phyloP scores from a whole-genome alignment of 1,139 yeast genomes.

The Nakaseomyces bracarensis region DNA sequence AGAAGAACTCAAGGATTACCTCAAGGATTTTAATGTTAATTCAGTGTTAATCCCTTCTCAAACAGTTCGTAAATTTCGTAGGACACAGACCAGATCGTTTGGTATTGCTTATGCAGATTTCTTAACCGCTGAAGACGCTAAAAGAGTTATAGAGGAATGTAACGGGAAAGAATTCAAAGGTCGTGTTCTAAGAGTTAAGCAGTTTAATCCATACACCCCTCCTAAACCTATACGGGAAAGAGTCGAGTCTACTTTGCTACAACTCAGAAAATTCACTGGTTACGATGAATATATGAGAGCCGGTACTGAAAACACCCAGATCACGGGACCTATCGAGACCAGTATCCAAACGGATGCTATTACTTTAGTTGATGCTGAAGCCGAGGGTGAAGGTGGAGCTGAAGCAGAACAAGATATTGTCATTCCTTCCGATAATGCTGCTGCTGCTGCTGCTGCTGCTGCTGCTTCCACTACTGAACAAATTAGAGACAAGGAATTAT shows the following conservation, averaged over 20 bases:
- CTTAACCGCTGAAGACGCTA: conserved; percentile 41
- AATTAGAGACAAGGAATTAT: conserved; percentile 27
- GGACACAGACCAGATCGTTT: conserved; percentile 39
- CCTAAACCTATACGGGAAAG: conserved; percentile 10
- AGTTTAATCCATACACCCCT: conserved; percentile 39
- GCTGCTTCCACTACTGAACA: conserved; percentile 1
- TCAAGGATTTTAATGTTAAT: conserved; percentile 32
- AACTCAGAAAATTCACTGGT: conserved; percentile 10
- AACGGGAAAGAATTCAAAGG: conserved; percentile 38
- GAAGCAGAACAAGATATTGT: not conserved
- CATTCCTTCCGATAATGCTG: not conserved
- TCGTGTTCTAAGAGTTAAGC: conserved; percentile 35
- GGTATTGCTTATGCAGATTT: conserved; percentile 66
- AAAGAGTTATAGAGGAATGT: conserved; percentile 38
- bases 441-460: not conserved
- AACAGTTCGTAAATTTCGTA: conserved; percentile 41
- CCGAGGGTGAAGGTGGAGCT: too few species aligned
- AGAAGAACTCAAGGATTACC: conserved; percentile 41
- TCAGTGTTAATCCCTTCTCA: conserved; percentile 48
- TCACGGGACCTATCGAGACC: not conserved
- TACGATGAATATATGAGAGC: conserved; percentile 7
- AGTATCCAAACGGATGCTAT: not conserved
- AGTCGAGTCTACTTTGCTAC: conserved; percentile 6
- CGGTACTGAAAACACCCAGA: not conserved
- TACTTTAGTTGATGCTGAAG: too few species aligned